Conservation (phyloP, 768 basidiomycete genomes). For the Boletus vinaceobasis region DNA sequence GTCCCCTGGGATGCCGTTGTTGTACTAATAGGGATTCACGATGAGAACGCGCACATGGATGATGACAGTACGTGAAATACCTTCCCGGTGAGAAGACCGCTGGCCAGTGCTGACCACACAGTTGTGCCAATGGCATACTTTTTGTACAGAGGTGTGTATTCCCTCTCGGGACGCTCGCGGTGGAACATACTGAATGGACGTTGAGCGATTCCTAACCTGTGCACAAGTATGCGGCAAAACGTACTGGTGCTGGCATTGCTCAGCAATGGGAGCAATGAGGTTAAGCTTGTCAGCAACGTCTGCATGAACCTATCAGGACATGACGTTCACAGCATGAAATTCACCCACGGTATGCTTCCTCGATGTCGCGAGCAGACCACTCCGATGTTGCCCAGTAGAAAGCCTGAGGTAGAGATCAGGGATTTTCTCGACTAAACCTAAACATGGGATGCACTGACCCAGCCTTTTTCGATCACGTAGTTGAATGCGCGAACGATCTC, state of each 20-base stretch:
- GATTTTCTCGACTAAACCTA: background rate
- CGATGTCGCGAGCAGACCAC: conserved; percentile 51
- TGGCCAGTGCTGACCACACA: conserved; percentile 55
- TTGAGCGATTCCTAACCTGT: background rate
- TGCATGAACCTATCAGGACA: conserved; percentile 9
- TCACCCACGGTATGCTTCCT: conserved; percentile 39
- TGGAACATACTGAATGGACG: conserved; percentile 42
- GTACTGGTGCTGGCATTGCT: conserved; percentile 50
- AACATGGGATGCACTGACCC: conserved; percentile 26
- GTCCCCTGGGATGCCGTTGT: conserved; percentile 48
- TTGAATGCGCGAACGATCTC: conserved; percentile 61
- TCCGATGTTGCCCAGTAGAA: conserved; percentile 53
- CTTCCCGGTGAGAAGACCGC: conserved; percentile 55
- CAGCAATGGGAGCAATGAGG: conserved; percentile 47
- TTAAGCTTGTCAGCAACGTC: conserved; percentile 50
- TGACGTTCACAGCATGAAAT: background rate
- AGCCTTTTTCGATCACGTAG: conserved; percentile 47
- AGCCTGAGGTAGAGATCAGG: conserved; percentile 19
- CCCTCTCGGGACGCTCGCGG: conserved; percentile 53
- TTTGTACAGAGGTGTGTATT: conserved; percentile 46
- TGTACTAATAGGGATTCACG: conserved; percentile 32
- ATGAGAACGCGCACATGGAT: background rate
- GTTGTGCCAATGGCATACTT: conserved; percentile 48
- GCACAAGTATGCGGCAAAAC: background rate
- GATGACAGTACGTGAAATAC: conserved; percentile 12